Evolutionary conservation across 2,329 filamentous ascomycete genomes (phyloP).

Genomic region (Clonostachys byssicola): DNA sequence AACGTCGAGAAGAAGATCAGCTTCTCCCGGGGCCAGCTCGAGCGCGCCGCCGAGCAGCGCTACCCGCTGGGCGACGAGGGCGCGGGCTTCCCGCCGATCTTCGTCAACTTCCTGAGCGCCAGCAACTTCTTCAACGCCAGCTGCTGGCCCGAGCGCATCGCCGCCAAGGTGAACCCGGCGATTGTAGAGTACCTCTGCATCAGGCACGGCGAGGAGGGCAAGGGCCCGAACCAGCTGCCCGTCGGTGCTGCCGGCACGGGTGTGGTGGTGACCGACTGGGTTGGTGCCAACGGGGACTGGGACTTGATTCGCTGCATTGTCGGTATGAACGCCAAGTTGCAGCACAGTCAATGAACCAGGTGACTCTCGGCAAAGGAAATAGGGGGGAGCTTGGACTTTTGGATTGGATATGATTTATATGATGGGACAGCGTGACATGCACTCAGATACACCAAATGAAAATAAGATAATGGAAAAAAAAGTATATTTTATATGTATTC

Average conservation of each 20-base stretch:
- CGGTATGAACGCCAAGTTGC: slow-evolving; percentile 77
- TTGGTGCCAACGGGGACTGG: slow-evolving; percentile 84
- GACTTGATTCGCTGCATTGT: slow-evolving; percentile 83
- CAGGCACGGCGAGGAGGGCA: slow-evolving; percentile 47
- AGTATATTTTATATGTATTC: neutral
- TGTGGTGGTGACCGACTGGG: slow-evolving; percentile 90
- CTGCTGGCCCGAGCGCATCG: slow-evolving; percentile 93
- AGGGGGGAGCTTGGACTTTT: too few species aligned
- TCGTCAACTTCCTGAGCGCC: slow-evolving; percentile 85
- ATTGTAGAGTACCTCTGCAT: slow-evolving; percentile 59
- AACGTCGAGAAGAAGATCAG: slow-evolving; percentile 79
- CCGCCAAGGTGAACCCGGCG: slow-evolving; percentile 80
- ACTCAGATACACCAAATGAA: too few species aligned
- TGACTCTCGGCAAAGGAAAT: too few species aligned
- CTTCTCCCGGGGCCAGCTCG: slow-evolving; percentile 70
- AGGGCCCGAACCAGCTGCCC: slow-evolving; percentile 42
- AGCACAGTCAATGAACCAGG: slow-evolving; percentile 33
- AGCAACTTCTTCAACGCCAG: slow-evolving; percentile 91
- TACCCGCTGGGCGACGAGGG: slow-evolving; percentile 29
- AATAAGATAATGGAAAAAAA: neutral
- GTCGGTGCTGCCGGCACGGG: slow-evolving; percentile 76
- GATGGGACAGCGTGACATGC: too few species aligned
- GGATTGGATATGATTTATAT: too few species aligned
- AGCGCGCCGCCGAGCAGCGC: slow-evolving; percentile 57
- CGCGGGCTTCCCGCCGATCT: slow-evolving; percentile 56